Evolutionary conservation across 1,284 basidiomycete species (phyloP), one percentile per base, ranked within the genome.

Genomic region (Papiliotrema flavescens): DNA sequence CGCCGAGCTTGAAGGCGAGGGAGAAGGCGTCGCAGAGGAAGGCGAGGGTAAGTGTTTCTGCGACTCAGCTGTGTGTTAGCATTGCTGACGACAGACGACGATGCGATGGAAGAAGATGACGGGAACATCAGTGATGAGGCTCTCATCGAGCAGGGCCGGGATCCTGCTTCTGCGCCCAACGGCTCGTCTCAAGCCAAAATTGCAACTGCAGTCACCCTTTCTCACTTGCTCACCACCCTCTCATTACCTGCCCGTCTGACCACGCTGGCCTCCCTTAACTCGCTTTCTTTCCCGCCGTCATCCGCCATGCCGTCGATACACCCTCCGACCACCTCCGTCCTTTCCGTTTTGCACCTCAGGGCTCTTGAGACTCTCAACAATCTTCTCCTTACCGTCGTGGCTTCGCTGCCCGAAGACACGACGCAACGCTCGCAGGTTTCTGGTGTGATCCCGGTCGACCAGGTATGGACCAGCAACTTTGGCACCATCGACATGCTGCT

Each of bases 341-440:
- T 95, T 37, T 83, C 86, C 57, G 83, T 85, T 1, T 83, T 95
- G 44, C 91, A 95, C 70, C 80, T 90, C 48, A 81, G 86, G 57
- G 89, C 91, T 7, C 80, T 94, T 47, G 91, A 95, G 73, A 92
- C 90, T 63, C 81, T 96, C 53, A 94, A 91, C 71, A 96, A 97
- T 73, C 80, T 93, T 15, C 87, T 94, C 65, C 80, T 95, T 47
- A 86, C 89, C 1, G 80, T 75, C 13, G 71, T 73, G 3, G 71
- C 76, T 1, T 66, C 68, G 36, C 37, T 89, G 22, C 80, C 85
- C 3, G 72, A 81, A 0, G 57, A 50, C 20, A 47, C 61, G 2
- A 44, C 37, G 24, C 59, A 56, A 11, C 13, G 48, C 35, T 28
- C 61, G 19, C 62, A 65, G 28, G n/a, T 59, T 17, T 35, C 44